phyloP scores from a whole-genome alignment of 1,139 yeast species.

The Meyerozyma sp. region DNA sequence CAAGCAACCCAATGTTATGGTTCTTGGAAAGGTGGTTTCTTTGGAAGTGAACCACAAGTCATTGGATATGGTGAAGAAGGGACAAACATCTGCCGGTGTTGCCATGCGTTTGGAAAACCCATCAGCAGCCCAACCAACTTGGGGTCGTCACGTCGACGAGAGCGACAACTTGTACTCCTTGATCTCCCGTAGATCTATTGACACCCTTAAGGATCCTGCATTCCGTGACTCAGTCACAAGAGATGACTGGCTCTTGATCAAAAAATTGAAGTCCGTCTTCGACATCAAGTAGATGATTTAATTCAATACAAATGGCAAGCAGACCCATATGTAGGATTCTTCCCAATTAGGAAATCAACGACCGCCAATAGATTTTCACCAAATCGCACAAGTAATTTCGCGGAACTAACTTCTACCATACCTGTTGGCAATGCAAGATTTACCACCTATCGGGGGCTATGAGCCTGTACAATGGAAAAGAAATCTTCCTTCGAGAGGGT shows the following conservation, averaged over 20 bases:
- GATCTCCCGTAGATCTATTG: slow-evolving; percentile 84
- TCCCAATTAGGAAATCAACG: slow-evolving; percentile 11
- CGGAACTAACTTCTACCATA: background rate
- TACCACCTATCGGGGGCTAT: slow-evolving; percentile 86
- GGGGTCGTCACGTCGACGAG: slow-evolving; percentile 99
- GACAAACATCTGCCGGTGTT: slow-evolving; percentile 95
- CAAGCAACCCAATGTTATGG: slow-evolving; percentile 65
- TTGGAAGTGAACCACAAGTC: slow-evolving; percentile 94
- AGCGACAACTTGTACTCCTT: slow-evolving; percentile 82
- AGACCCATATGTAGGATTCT: slow-evolving; percentile 3
- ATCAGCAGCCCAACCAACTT: slow-evolving; percentile 86
- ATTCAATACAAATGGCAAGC: background rate
- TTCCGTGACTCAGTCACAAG: slow-evolving; percentile 91
- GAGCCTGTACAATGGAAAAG: slow-evolving; percentile 89
- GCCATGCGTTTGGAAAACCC: slow-evolving; percentile 97
- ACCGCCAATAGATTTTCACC: slow-evolving; percentile 5
- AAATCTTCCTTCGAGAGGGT: slow-evolving; percentile 80
- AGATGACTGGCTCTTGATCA: slow-evolving; percentile 91
- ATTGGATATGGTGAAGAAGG: slow-evolving; percentile 75
- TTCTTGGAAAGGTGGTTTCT: slow-evolving; percentile 80
- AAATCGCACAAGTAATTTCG: background rate
- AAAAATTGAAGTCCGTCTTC: slow-evolving; percentile 81
- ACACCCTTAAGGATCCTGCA: slow-evolving; percentile 96
- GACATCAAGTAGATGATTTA: slow-evolving; percentile 52
- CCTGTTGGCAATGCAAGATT: slow-evolving; percentile 52